Conservation (phyloP, 176 grass and related monocot genomes). For the Pontederia paniculata region DNA sequence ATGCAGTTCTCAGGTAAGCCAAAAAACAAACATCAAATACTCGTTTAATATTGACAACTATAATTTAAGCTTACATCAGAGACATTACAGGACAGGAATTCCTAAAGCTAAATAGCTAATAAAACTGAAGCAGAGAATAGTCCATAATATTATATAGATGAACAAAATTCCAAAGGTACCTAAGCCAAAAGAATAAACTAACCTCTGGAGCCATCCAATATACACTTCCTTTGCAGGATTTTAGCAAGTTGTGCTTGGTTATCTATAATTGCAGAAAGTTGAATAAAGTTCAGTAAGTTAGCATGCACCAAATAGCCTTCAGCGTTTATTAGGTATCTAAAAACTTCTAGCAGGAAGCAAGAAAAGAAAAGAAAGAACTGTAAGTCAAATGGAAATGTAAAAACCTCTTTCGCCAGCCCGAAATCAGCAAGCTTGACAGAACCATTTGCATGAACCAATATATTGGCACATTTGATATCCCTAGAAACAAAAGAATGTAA, state of each 20-base stretch:
- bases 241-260: constrained; percentile 52
- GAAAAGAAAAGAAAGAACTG: too few relatives aligned
- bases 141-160: too few relatives aligned
- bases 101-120: too few relatives aligned
- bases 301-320: background rate
- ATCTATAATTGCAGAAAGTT: constrained; percentile 30
- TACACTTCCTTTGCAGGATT: constrained; percentile 87
- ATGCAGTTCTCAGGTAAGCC: too few relatives aligned
- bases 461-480: constrained; percentile 98
- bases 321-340: background rate
- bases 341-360: too few relatives aligned
- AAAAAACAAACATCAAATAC: too few relatives aligned
- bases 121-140: too few relatives aligned
- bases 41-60: too few relatives aligned
- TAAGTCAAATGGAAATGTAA: constrained; percentile 8
- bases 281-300: background rate
- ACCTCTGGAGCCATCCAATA: constrained; percentile 99
- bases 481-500: constrained; percentile 32
- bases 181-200: constrained; percentile 15
- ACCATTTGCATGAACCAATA: constrained; percentile 97
- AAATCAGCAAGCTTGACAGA: constrained; percentile 98
- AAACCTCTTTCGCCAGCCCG: constrained; percentile 97
- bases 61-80: too few relatives aligned
- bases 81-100: too few relatives aligned
- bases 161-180: too few relatives aligned